These are phyloP conservation scores for Podospora conica DNA, from an alignment of 495 filamentous ascomycete species.

Conservation along the genomic window DNA sequence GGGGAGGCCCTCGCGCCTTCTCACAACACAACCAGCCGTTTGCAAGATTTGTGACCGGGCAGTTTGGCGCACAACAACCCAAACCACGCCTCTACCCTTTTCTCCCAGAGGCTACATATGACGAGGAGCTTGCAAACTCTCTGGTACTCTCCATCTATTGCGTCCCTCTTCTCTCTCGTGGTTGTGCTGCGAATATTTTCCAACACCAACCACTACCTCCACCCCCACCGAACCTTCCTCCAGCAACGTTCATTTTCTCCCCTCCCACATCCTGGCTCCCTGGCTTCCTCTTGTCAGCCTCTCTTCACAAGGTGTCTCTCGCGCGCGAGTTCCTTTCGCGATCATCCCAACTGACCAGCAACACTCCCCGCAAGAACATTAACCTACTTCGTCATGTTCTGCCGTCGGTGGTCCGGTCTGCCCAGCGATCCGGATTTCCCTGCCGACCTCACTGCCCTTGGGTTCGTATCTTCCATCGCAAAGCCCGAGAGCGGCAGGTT, in stretches of 20 bases:
- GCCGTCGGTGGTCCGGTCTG: constrained; percentile 54
- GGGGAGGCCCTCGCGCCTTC: not conserved
- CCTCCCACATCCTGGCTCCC: not conserved
- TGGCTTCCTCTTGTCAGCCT: too few species aligned
- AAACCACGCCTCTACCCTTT: not conserved
- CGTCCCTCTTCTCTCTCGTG: not conserved
- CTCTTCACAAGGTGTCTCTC: not conserved
- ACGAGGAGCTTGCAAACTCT: not conserved
- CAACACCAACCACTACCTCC: not conserved
- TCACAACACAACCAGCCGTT: not conserved
- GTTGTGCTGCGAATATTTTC: not conserved
- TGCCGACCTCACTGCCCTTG: constrained; percentile 56
- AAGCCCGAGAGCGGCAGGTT: not conserved
- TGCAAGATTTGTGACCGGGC: not conserved
- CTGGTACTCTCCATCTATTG: not conserved
- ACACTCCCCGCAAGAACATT: too few species aligned
- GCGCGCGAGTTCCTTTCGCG: not conserved
- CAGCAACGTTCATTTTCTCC: not conserved
- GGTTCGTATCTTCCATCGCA: constrained; percentile 43
- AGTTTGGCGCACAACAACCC: not conserved
- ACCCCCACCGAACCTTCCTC: not conserved
- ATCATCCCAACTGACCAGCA: not conserved
- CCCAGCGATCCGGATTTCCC: constrained; percentile 64
- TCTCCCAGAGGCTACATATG: not conserved
- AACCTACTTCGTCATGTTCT: constrained; percentile 55